Conservation (phyloP, 768 basidiomycete genomes). For the Leccinum broughii region DNA sequence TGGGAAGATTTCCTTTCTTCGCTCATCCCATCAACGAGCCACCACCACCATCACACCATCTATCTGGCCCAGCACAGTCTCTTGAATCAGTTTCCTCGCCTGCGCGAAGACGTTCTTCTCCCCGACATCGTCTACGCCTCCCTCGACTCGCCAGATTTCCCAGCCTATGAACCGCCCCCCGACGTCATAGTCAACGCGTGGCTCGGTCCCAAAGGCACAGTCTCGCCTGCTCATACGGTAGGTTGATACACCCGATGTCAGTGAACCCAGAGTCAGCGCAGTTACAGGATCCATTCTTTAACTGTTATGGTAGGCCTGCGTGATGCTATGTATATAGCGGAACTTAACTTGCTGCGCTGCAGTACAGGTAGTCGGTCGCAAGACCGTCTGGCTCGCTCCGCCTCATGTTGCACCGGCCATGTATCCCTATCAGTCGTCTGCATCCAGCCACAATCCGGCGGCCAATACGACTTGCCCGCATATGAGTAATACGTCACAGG, state of each 20-base stretch:
- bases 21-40: conserved; percentile 32
- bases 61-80: conserved; percentile 95
- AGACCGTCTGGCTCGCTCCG: conserved; percentile 91
- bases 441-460: conserved; percentile 37
- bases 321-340: neutral
- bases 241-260: conserved; percentile 36
- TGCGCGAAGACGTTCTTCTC: conserved; percentile 73
- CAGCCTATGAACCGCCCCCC: conserved; percentile 60
- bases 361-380: conserved; percentile 89
- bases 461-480: conserved; percentile 42
- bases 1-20: conserved; percentile 75
- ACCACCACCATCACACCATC: conserved; percentile 35
- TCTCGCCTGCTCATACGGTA: conserved; percentile 88
- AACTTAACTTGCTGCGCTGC: conserved; percentile 9
- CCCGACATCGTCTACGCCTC: conserved; percentile 88
- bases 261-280: conserved; percentile 3
- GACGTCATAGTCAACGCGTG: conserved; percentile 76
- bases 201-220: conserved; percentile 77
- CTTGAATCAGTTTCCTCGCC: conserved; percentile 76
- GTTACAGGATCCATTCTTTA: conserved; percentile 87
- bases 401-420: conserved; percentile 56
- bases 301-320: conserved; percentile 70
- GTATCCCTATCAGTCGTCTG: conserved; percentile 49
- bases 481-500: conserved; percentile 78
- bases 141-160: conserved; percentile 43